These are phyloP conservation scores for Calophaca sinica DNA, from an alignment of 306 rosid genomes.

Conservation along the genomic window DNA sequence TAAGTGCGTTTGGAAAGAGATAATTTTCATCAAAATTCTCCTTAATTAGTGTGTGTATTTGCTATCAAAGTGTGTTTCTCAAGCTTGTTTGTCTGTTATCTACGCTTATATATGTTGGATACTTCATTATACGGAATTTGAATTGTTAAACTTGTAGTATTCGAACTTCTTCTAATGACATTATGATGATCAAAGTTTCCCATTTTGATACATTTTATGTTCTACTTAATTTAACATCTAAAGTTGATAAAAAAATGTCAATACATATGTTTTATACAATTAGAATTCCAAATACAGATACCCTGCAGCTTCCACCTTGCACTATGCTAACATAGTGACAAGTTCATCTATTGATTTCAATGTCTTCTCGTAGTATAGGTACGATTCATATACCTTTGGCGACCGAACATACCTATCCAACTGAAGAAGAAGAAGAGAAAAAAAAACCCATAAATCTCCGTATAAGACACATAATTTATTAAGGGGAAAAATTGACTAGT, in stretches of 20 bases:
- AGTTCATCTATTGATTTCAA: slow-evolving; percentile 85
- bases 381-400: slow-evolving; percentile 92
- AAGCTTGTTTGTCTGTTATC: not conserved
- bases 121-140: slow-evolving; percentile 5
- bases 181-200: not conserved
- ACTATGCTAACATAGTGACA: slow-evolving; percentile 73
- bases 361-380: slow-evolving; percentile 89
- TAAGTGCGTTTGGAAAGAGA: not conserved
- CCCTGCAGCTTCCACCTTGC: slow-evolving; percentile 30
- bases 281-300: not conserved
- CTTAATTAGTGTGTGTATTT: not conserved
- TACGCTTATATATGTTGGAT: not conserved
- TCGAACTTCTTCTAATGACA: too few species aligned
- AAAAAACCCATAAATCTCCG: not conserved
- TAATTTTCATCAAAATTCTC: not conserved
- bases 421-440: slow-evolving; percentile 9
- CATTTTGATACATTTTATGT: slow-evolving; percentile 10
- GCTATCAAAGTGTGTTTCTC: slow-evolving; percentile 25
- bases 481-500: not conserved
- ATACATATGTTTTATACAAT: slow-evolving; percentile 24
- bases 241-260: not conserved
- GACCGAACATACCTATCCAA: slow-evolving; percentile 70
- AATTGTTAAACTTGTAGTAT: not conserved
- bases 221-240: not conserved
- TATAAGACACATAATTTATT: not conserved